Conservation (phyloP, 108 stramenopile genomes). For the Conticribra guillardii region DNA sequence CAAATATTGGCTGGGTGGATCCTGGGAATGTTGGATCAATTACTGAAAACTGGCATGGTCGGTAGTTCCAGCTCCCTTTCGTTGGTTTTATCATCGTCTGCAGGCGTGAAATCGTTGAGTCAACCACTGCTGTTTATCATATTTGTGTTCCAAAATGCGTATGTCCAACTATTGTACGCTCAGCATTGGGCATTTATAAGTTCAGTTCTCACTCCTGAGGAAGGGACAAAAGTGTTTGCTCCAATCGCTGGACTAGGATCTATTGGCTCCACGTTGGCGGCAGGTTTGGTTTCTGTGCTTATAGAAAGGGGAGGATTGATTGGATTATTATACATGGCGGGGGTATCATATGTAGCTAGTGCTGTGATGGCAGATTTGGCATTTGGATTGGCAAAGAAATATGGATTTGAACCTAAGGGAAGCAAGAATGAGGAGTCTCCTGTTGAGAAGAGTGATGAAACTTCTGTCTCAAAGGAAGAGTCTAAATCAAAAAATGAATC, state of each 20-base stretch:
- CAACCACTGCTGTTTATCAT: slow-evolving; percentile 32
- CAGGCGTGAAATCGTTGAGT: slow-evolving; percentile 24
- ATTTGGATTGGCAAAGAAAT: slow-evolving; percentile 28
- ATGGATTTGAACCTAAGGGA: slow-evolving; percentile 65
- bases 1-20: slow-evolving; percentile 23
- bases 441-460: background rate
- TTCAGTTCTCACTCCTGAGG: slow-evolving; percentile 69
- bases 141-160: slow-evolving; percentile 90
- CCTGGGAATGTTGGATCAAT: slow-evolving; percentile 23
- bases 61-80: background rate
- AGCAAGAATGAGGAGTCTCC: background rate
- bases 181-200: slow-evolving; percentile 89
- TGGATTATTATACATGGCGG: slow-evolving; percentile 60
- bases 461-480: slow-evolving; percentile 2
- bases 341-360: slow-evolving; percentile 45
- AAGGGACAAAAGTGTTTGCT: slow-evolving; percentile 78
- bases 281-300: slow-evolving; percentile 52
- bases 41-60: slow-evolving; percentile 3
- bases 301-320: slow-evolving; percentile 53
- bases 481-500: slow-evolving; percentile 8
- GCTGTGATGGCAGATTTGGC: slow-evolving; percentile 54
- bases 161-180: slow-evolving; percentile 77
- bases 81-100: background rate
- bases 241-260: slow-evolving; percentile 74
- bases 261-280: slow-evolving; percentile 70